Percentiles rank a stretch among this genome's conserved stretches.
Evolutionary conservation across 352 stramenopile species (phyloP).

Genomic region (Phytophthora brassicae): DNA sequence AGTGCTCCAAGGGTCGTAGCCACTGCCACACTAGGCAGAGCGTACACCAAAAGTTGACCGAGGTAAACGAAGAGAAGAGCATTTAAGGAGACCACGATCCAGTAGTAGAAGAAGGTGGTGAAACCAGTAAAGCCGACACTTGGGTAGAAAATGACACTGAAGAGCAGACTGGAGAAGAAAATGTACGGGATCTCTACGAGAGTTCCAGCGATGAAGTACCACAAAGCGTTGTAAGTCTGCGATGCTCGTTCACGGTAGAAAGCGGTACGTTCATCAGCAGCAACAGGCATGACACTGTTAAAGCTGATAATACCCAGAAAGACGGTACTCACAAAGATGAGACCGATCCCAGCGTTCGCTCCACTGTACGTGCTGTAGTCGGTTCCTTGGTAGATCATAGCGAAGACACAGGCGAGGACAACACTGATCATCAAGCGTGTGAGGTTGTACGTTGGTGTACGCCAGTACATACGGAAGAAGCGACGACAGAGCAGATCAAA

Average conservation of each 20-base stretch:
- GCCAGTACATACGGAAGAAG: constrained; percentile 59
- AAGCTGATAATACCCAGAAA: constrained; percentile 84
- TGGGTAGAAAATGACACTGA: constrained; percentile 40
- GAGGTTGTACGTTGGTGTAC: constrained; percentile 84
- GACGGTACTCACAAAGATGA: constrained; percentile 81
- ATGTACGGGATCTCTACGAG: constrained; percentile 78
- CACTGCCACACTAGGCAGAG: constrained; percentile 33
- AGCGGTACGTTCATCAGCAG: constrained; percentile 81
- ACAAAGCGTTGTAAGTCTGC: constrained; percentile 86
- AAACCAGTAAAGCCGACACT: constrained; percentile 39
- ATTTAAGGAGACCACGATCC: constrained; percentile 41
- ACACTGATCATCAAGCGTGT: constrained; percentile 70
- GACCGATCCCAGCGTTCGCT: constrained; percentile 46
- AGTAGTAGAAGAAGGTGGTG: constrained; percentile 44
- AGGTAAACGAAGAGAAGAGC: constrained; percentile 50
- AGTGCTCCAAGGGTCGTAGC: constrained; percentile 34
- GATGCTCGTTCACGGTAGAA: constrained; percentile 93
- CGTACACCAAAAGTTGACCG: constrained; percentile 40
- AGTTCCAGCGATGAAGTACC: constrained; percentile 79
- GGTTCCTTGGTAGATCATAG: constrained; percentile 66
- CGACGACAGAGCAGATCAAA: constrained; percentile 42
- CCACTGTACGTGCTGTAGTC: constrained; percentile 48
- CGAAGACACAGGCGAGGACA: constrained; percentile 74
- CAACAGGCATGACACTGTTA: constrained; percentile 73
- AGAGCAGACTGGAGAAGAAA: constrained; percentile 38